A percentile compares a stretch with the other conserved stretches of the same genome.
These are phyloP conservation scores for Candida dajiaensis DNA, from an alignment of 805 yeast species.

Conservation along the genomic window DNA sequence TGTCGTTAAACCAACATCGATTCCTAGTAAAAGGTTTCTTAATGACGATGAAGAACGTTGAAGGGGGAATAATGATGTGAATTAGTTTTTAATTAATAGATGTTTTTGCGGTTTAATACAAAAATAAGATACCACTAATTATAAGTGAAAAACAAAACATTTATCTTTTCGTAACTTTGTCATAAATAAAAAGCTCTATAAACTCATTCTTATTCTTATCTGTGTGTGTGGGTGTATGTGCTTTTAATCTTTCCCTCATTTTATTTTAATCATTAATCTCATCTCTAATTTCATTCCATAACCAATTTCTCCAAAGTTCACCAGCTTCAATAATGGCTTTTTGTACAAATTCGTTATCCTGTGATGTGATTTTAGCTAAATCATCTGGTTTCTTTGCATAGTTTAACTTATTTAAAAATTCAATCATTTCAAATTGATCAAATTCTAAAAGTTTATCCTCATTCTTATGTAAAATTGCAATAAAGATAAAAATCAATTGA, in stretches of 20 bases:
- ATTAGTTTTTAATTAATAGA: no score
- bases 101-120: no score
- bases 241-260: no score
- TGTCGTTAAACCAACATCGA: conserved; percentile 27
- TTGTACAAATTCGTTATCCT: conserved; percentile 42
- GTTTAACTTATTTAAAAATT: conserved; percentile 50
- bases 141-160: no score
- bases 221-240: no score
- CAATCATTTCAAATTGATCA: conserved; percentile 85
- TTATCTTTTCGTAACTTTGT: background rate
- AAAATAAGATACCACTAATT: no score
- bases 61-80: no score
- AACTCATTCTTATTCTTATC: background rate
- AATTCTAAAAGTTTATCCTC: conserved; percentile 76
- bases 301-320: conserved; percentile 82
- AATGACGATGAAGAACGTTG: no score
- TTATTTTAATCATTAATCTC: conserved; percentile 19
- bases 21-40: no score
- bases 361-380: background rate
- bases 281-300: conserved; percentile 55
- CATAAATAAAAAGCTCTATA: background rate
- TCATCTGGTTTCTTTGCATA: conserved; percentile 1
- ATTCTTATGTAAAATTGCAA: conserved; percentile 76
- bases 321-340: conserved; percentile 74
- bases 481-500: conserved; percentile 66